Evolutionary conservation across 495 filamentous ascomycete species (phyloP), one percentile per base, ranked within the genome.

Genomic region (Xylaria sp.): DNA sequence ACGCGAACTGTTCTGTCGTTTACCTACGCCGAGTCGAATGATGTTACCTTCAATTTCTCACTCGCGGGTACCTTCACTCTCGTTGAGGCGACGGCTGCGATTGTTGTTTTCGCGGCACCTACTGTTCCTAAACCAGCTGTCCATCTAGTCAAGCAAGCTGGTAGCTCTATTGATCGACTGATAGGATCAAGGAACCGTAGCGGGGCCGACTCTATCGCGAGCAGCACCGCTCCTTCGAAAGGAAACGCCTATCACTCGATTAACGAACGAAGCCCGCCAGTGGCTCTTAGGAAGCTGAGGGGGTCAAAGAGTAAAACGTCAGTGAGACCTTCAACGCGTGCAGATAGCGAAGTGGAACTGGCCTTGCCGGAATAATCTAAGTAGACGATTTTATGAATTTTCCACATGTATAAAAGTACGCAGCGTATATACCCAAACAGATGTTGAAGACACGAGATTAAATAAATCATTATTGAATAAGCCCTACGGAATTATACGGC

Each of bases 21-120:
- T 19, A 40, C 37, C 5, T 72, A 72, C 44, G 50, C 59, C 46
- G 41, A n/a, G 11, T 69, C 65, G 5, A 9, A 43, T 59, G 71
- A 72, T n/a, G 44, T 69, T 52, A 69, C 66, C 35, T 72, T 35
- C 59, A 35, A 64, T 1, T 65, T 69, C 37, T 72, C 71, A 17
- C 71, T 48, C 11, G 46, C 59, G 1, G 59, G 58, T 21, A 46
- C 61, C 35, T 48, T 57, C 26, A 35, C 17, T 29, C 26, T 69
- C 40, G 19, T 52, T 0, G 71, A 72, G 26, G 55, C 61, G 64
- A 72, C 71, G 24, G 40, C 33, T 40, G 71, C 46, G 9, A 69
- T 72, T 61, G 24, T 72, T 11, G 66, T 72, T 40, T 69, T 72
- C 50, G 44, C 66, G 11, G 29, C 66, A 33, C 71, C 71, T 19